phyloP scores from a whole-genome alignment of 345 rosid genomes.

The Syzygium grande region DNA sequence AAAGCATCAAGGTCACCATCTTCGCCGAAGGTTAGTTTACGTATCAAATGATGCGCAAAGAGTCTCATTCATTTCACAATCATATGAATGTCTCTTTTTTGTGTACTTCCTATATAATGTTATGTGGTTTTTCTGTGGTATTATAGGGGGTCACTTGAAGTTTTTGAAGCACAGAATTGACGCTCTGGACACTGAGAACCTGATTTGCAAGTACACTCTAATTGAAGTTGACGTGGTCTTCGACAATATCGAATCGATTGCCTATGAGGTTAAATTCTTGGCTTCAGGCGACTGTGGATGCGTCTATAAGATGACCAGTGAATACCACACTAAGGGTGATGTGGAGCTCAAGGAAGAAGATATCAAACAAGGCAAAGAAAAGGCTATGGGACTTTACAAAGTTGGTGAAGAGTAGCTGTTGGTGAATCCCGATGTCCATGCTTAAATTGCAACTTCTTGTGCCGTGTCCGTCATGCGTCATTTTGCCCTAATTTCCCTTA shows the following conservation, averaged over 20 bases:
- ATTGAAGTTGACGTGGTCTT: slow-evolving; percentile 14
- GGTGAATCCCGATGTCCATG: slow-evolving; percentile 11
- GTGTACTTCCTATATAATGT: no score
- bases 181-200: slow-evolving; percentile 11
- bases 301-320: slow-evolving; percentile 11
- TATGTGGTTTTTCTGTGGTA: not conserved
- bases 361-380: slow-evolving; percentile 6
- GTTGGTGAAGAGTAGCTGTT: slow-evolving; percentile 16
- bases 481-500: not conserved
- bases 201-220: slow-evolving; percentile 10
- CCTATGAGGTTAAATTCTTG: slow-evolving; percentile 15
- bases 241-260: slow-evolving; percentile 11
- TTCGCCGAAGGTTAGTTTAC: not conserved
- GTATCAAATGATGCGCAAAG: no score
- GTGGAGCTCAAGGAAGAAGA: slow-evolving; percentile 13
- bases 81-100: no score
- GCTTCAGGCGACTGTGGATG: slow-evolving; percentile 10
- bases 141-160: not conserved
- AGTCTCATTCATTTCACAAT: no score
- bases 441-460: not conserved
- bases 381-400: slow-evolving; percentile 4
- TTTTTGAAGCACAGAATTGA: slow-evolving; percentile 22
- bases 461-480: not conserved
- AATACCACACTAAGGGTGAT: slow-evolving; percentile 5
- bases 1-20: not conserved